Percentiles rank a stretch among this genome's conserved stretches.
Conservation (phyloP, 345 rosid genomes). For the Orychophragmus violaceus region DNA sequence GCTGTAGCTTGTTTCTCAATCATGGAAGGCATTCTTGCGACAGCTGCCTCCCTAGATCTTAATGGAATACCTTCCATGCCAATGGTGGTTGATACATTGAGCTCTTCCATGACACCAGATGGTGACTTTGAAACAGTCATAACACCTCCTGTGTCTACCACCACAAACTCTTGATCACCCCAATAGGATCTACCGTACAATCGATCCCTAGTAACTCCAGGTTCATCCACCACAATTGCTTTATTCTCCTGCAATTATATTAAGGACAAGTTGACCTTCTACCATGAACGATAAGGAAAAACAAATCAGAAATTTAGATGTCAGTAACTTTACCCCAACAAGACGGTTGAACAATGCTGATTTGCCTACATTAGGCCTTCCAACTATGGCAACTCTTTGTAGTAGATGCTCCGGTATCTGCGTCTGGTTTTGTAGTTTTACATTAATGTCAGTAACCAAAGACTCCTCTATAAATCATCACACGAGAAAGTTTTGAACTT, state of each 20-base stretch:
- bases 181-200: slow-evolving; percentile 87
- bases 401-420: slow-evolving; percentile 88
- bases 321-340: slow-evolving; percentile 57
- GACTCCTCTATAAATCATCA: not conserved
- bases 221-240: slow-evolving; percentile 97
- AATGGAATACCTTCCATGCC: slow-evolving; percentile 95
- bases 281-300: not conserved
- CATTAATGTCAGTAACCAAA: not conserved
- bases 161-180: slow-evolving; percentile 80
- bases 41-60: slow-evolving; percentile 79
- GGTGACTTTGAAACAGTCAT: slow-evolving; percentile 73
- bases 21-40: slow-evolving; percentile 97
- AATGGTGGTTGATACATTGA: slow-evolving; percentile 67
- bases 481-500: not conserved
- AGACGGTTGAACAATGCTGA: slow-evolving; percentile 93
- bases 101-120: slow-evolving; percentile 66
- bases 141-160: slow-evolving; percentile 95
- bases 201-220: slow-evolving; percentile 94
- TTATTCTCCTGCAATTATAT: slow-evolving; percentile 50
- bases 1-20: slow-evolving; percentile 92
- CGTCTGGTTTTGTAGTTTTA: slow-evolving; percentile 26
- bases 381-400: slow-evolving; percentile 80
- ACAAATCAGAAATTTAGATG: not conserved
- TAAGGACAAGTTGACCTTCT: not conserved
- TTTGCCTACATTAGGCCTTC: slow-evolving; percentile 97